Evolutionary conservation across 345 rosid genomes (phyloP).

Genomic region (Litchi chinensis): DNA sequence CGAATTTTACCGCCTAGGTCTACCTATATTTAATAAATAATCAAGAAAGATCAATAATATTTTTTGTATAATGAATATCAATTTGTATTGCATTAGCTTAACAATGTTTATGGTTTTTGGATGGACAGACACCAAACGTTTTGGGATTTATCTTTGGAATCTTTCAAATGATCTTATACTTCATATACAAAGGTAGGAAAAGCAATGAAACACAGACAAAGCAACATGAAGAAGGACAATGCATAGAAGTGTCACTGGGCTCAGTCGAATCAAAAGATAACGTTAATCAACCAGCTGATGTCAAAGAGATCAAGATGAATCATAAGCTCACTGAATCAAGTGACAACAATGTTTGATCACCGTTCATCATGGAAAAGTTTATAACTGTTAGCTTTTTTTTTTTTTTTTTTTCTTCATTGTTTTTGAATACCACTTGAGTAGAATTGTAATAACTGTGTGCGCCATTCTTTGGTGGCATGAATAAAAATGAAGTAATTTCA

Average conservation of each 20-base stretch:
- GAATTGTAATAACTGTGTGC: too few species aligned
- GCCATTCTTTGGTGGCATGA: too few species aligned
- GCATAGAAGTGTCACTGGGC: neutral
- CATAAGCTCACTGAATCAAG: neutral
- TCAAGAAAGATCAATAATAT: too few species aligned
- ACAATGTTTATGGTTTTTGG: neutral
- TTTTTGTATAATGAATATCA: too few species aligned
- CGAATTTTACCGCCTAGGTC: too few species aligned
- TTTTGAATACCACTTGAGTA: too few species aligned
- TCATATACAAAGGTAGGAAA: slow-evolving; percentile 50
- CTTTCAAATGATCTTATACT: slow-evolving; percentile 72
- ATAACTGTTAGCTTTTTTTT: too few species aligned
- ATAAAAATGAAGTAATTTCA: too few species aligned
- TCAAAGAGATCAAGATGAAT: neutral
- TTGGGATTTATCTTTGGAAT: slow-evolving; percentile 60
- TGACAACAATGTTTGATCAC: neutral
- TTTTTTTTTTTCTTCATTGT: too few species aligned
- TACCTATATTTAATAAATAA: too few species aligned
- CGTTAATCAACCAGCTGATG: neutral
- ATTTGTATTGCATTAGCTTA: neutral
- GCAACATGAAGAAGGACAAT: slow-evolving; percentile 5
- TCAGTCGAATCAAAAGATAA: neutral
- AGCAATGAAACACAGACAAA: slow-evolving; percentile 12
- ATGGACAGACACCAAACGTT: slow-evolving; percentile 54
- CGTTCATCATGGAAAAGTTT: too few species aligned